phyloP scores from a whole-genome alignment of 2,329 filamentous ascomycete species.

The Colletotrichum spinosum region DNA sequence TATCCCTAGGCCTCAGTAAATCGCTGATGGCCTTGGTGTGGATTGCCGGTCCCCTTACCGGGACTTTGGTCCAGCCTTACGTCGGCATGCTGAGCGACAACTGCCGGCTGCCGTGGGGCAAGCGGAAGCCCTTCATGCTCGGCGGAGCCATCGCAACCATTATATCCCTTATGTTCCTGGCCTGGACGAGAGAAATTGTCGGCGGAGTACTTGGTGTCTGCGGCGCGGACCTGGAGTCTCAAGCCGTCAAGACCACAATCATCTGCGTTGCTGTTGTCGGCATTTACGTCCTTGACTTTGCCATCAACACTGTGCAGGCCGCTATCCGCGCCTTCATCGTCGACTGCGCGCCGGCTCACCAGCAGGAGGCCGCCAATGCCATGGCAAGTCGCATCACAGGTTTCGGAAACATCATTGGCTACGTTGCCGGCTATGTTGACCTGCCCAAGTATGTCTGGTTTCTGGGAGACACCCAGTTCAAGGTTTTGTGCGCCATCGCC shows the following conservation, averaged over 20 bases:
- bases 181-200: conserved; percentile 81
- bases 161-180: conserved; percentile 74
- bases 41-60: conserved; percentile 85
- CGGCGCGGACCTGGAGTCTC: conserved; percentile 74
- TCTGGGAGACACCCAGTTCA: conserved; percentile 90
- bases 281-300: conserved; percentile 92
- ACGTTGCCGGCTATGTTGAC: conserved; percentile 86
- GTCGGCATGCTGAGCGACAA: conserved; percentile 85
- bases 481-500: conserved; percentile 89
- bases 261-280: conserved; percentile 86
- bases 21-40: conserved; percentile 85
- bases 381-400: conserved; percentile 92
- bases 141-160: conserved; percentile 76
- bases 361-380: conserved; percentile 93
- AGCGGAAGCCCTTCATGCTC: conserved; percentile 85
- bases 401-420: conserved; percentile 90
- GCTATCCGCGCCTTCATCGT: conserved; percentile 92
- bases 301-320: conserved; percentile 97
- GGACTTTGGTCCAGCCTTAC: conserved; percentile 84
- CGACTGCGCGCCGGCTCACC: conserved; percentile 90
- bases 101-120: conserved; percentile 79
- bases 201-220: conserved; percentile 76
- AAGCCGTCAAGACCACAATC: conserved; percentile 71
- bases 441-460: conserved; percentile 81
- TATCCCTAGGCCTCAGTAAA: conserved; percentile 86